Percentiles rank a stretch among this genome's conserved stretches.
These are phyloP conservation scores for Kwoniella sp. DNA, from an alignment of 768 basidiomycete species.

Conservation along the genomic window DNA sequence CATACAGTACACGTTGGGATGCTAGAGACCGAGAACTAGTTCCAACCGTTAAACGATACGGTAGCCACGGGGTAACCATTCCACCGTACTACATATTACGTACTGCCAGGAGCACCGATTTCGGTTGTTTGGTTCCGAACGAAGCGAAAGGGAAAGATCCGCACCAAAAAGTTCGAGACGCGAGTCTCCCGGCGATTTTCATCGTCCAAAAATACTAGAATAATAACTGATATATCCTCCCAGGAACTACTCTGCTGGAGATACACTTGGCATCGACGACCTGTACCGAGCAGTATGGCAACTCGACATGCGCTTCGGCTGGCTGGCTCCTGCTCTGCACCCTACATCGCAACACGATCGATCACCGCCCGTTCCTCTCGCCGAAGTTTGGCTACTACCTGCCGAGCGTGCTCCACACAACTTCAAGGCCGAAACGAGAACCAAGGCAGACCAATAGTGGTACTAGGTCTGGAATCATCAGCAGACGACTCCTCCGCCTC, in stretches of 20 bases:
- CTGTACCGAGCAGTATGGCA: neutral
- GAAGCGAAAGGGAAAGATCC: neutral
- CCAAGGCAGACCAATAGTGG: conserved; percentile 30
- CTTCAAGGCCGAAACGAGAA: neutral
- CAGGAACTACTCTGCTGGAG: too few relatives aligned
- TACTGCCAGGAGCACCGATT: too few relatives aligned
- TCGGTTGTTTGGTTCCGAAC: neutral
- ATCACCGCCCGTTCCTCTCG: neutral
- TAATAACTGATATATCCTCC: too few relatives aligned
- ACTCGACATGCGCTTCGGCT: neutral
- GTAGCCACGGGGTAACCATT: too few relatives aligned
- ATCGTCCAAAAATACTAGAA: too few relatives aligned
- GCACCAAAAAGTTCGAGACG: neutral
- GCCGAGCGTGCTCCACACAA: neutral
- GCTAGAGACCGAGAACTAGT: too few relatives aligned
- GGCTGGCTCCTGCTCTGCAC: neutral
- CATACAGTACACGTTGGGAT: too few relatives aligned
- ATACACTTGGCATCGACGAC: too few relatives aligned
- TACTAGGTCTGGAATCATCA: conserved; percentile 71
- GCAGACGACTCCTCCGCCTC: conserved; percentile 94
- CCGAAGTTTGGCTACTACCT: neutral
- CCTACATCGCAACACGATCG: neutral
- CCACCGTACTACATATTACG: too few relatives aligned
- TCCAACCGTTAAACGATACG: too few relatives aligned
- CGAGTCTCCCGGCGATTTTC: neutral